Base-by-base conservation (phyloP, 495 filamentous ascomycete species). In the Lasiosphaeria ovina region DNA sequence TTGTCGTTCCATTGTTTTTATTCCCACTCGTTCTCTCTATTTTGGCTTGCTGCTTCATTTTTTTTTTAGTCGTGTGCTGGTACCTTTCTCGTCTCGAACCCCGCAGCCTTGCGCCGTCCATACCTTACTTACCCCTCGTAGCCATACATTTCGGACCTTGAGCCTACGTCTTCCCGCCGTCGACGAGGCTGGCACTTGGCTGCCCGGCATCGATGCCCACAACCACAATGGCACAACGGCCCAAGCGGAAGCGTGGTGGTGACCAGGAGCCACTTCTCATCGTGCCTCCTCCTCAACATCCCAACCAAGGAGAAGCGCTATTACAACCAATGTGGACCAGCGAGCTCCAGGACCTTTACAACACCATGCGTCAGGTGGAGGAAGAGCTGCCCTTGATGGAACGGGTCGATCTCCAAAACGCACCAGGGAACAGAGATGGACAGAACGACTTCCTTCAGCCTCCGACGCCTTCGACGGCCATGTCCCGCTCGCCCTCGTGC, bases 321-420 rank as follows among this genome's bases (percentile, higher is more conserved):
- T 17, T 44, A 14, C 35, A 8, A 9, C 40, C 40, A 7, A 33
- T 7, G 3, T 70, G 71, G 7, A 76, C 64, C 3, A 51, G 32
- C 3, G 71, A 76, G 38, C 67, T 66, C 6, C 76, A 78, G 58
- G 62, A 55, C 4, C 58, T 73, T 4, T 79, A 77, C 54, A 72
- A 76, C 55, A 58, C 68, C 9, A 71, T 65, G 38, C 65, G 69
- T 4, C 51, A 64, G 49, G 54, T 63, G 11, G 62, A 66, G 55
- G 68, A 74, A 35, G 61, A 62, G 35, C 24, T 3, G 11, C 51
- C 59, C 16, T 24, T 35, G 4, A 12, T 16, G 14, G 51, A 36
- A 7, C 9, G 17, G 0, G 8, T 54, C 11, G 32, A 53, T 8
- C 12, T 58, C 8, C 58, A 58, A n/a, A 33, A 42, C 17, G 54